phyloP scores from a whole-genome alignment of 2,329 filamentous ascomycete genomes.

The Orbilia javanica region DNA sequence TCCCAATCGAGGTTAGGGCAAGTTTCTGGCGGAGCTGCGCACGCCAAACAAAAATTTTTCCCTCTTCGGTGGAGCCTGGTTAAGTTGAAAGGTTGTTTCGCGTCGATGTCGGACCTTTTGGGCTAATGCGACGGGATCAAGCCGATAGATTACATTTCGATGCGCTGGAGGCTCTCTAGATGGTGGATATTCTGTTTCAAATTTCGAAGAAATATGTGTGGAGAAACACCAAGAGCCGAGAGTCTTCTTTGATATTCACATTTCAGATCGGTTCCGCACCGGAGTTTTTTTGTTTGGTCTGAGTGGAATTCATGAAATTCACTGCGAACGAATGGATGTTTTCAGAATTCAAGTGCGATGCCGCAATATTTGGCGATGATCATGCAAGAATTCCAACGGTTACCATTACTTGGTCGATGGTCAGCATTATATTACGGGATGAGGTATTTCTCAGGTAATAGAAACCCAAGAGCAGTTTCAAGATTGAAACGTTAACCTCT shows the following conservation, averaged over 20 bases:
- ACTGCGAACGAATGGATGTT: constrained; percentile 14
- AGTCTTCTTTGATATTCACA: neutral
- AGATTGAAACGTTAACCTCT: neutral
- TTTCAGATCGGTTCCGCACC: neutral
- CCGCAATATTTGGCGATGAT: constrained; percentile 9
- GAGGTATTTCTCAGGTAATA: constrained; percentile 30
- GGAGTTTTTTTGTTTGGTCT: neutral
- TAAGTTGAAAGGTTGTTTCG: constrained; percentile 29
- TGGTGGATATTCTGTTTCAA: constrained; percentile 2
- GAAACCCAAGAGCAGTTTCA: neutral
- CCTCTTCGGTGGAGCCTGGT: neutral
- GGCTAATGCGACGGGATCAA: constrained; percentile 41
- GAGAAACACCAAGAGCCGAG: constrained; percentile 13
- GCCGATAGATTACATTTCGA: constrained; percentile 29
- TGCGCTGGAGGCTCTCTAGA: constrained; percentile 6
- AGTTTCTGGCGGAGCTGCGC: constrained; percentile 11
- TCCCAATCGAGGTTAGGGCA: constrained; percentile 10
- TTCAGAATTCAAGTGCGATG: neutral
- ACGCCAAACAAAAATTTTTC: constrained; percentile 18
- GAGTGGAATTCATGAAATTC: constrained; percentile 11
- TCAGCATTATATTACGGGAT: neutral
- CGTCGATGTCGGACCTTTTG: constrained; percentile 42
- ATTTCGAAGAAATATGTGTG: neutral
- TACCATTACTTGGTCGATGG: neutral
- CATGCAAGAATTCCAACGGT: constrained; percentile 2